Conservation (phyloP, 139 green algal species). For the Chlamydomonas incerta region DNA sequence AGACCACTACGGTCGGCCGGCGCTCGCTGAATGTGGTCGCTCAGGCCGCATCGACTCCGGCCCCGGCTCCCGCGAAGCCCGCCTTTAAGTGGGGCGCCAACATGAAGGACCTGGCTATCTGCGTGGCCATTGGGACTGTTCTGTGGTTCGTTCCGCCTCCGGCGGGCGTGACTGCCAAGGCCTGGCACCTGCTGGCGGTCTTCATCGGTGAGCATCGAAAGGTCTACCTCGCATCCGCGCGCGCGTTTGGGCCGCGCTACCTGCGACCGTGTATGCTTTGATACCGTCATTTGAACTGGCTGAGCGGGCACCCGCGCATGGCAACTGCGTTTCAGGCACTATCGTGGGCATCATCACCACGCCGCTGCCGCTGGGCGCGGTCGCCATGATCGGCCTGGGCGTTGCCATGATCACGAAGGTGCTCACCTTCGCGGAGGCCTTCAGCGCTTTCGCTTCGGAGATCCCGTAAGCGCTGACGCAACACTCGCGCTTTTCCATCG, state of each 20-base stretch:
- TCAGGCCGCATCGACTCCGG: constrained; percentile 27
- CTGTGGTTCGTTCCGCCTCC: constrained; percentile 90
- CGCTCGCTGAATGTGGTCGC: constrained; percentile 17
- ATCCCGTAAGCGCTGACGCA: constrained; percentile 84
- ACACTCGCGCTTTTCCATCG: neutral
- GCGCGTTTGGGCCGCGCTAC: too few relatives aligned
- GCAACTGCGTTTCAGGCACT: constrained; percentile 51
- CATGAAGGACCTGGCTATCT: constrained; percentile 87
- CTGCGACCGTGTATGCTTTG: too few relatives aligned
- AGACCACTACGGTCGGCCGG: constrained; percentile 21
- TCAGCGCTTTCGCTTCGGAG: constrained; percentile 95
- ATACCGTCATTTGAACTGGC: too few relatives aligned
- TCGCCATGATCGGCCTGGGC: constrained; percentile 96
- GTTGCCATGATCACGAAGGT: constrained; percentile 94
- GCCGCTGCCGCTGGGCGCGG: constrained; percentile 95
- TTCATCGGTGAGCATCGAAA: constrained; percentile 73
- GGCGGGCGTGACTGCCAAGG: constrained; percentile 80
- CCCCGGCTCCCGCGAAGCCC: constrained; percentile 37
- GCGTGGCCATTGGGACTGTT: constrained; percentile 76
- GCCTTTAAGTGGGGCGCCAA: constrained; percentile 91
- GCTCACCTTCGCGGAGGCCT: constrained; percentile 96
- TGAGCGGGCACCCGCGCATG: neutral
- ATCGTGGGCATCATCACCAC: constrained; percentile 97
- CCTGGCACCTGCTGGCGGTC: constrained; percentile 94
- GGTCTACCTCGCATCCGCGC: too few relatives aligned